These are phyloP conservation scores for Dactylellina cionopaga DNA, from an alignment of 2,329 filamentous ascomycete species.

Conservation along the genomic window DNA sequence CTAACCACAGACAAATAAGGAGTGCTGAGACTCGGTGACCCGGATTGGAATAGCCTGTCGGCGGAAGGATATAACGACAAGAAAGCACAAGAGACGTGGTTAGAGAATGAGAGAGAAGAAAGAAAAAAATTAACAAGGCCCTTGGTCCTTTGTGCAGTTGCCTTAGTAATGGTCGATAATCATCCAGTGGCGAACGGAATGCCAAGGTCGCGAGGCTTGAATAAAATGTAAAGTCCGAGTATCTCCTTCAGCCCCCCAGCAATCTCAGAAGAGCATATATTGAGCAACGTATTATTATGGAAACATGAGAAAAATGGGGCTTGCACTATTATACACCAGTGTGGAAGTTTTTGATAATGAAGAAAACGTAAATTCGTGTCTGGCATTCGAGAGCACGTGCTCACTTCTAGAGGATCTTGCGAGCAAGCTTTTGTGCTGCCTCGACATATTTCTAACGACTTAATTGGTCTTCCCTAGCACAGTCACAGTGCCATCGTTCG, in stretches of 20 bases:
- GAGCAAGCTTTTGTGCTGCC: conserved; percentile 25
- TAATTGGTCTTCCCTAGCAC: conserved; percentile 71
- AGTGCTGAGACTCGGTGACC: too few relatives aligned
- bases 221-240: neutral
- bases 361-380: conserved; percentile 50
- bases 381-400: conserved; percentile 33
- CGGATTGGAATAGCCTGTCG: too few relatives aligned
- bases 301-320: neutral
- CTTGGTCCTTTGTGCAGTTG: neutral
- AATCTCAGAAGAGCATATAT: neutral
- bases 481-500: conserved; percentile 77
- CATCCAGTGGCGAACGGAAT: neutral
- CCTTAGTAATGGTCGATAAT: conserved; percentile 30
- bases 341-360: neutral
- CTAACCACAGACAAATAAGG: too few relatives aligned
- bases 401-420: conserved; percentile 1
- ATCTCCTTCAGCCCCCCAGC: conserved; percentile 11
- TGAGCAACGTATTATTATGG: neutral
- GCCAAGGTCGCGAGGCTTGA: neutral
- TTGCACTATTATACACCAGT: conserved; percentile 40
- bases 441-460: conserved; percentile 50
- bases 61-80: too few relatives aligned
- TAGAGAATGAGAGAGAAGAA: neutral
- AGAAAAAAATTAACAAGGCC: conserved; percentile 5
- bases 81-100: neutral